Evolutionary conservation across 129 eudicot genomes (phyloP).

Genomic region (Lonicera japonica): DNA sequence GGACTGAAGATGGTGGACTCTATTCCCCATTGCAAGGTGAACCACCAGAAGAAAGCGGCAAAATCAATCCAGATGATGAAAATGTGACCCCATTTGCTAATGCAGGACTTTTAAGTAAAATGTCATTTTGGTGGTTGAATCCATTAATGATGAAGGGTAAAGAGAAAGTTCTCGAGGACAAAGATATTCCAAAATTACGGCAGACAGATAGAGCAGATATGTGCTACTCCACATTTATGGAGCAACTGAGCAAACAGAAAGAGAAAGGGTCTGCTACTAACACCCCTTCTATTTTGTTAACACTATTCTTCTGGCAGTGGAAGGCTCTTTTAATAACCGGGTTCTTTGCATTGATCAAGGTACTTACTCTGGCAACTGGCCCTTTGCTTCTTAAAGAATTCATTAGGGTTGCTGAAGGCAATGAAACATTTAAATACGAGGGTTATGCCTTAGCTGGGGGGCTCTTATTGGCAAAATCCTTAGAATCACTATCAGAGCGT

Average conservation of each 20-base stretch:
- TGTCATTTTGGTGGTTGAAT: constrained; percentile 67
- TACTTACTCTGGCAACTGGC: constrained; percentile 41
- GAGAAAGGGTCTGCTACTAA: background rate
- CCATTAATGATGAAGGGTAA: constrained; percentile 44
- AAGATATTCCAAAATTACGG: constrained; percentile 46
- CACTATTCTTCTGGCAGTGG: constrained; percentile 42
- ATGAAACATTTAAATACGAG: constrained; percentile 30
- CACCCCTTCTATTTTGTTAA: constrained; percentile 26
- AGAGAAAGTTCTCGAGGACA: constrained; percentile 39
- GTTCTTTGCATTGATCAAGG: constrained; percentile 47
- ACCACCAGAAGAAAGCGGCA: constrained; percentile 2
- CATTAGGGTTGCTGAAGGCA: constrained; percentile 50
- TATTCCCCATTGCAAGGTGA: constrained; percentile 34
- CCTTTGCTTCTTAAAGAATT: constrained; percentile 58
- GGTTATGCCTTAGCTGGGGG: constrained; percentile 41
- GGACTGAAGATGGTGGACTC: background rate
- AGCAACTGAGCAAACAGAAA: constrained; percentile 23
- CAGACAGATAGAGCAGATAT: constrained; percentile 34
- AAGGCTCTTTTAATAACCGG: constrained; percentile 42
- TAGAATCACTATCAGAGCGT: constrained; percentile 59
- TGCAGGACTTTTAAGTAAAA: constrained; percentile 41
- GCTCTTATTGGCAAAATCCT: constrained; percentile 41
- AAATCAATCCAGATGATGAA: constrained; percentile 21
- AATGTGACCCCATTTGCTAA: constrained; percentile 34
- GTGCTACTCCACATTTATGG: constrained; percentile 40